Base-by-base conservation (phyloP, 108 stramenopile genomes). In the Asterionellopsis glacialis region DNA sequence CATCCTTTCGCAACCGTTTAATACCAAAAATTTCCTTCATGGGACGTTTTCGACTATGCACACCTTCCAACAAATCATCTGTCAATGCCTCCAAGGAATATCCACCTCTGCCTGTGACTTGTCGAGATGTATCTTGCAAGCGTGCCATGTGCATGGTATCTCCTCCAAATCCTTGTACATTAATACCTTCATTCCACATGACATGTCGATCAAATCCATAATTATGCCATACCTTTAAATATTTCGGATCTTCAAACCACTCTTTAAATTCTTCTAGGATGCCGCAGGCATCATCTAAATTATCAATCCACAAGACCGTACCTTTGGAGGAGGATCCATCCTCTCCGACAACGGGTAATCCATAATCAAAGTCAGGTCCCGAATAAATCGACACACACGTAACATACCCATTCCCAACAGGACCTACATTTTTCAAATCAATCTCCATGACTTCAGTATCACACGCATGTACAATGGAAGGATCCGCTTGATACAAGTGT, bases 131-230 rank as follows among this genome's bases (percentile, higher is more conserved):
- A 70, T 95, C 87, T 64, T 93, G 77, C 61, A 98, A 69, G 27
- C 98, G 70, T 41, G 96, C 98, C 98, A 99, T 99, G 88, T 99
- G 98, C 95, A 99, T 96, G 19, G 98, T 99, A 75, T 99, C 98
- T 9, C 95, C 98, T 16, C 74, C 85, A 57, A 97, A 89, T 6
- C 96, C 96, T 22, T 59, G 63, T 10, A 80, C 81, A 65, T 92
- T 72, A 63, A 98, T 94, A 0, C 91, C 95, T 54, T 90, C 84
- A 64, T 99, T 99, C 81, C 73, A 93, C 71, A 99, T 71, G 14
- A 99, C 97, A 70, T 99, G 98, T 23, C 96, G 75, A 90, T 99
- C 98, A 66, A 99, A 99, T 1, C 96, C 96, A 64, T 96, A 97
- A 73, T 99, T 98, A 76, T 99, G 98, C 96, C 96, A 99, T 9